phyloP scores from a whole-genome alignment of 2,329 filamentous ascomycete genomes.

The Geosmithia putterillii region DNA sequence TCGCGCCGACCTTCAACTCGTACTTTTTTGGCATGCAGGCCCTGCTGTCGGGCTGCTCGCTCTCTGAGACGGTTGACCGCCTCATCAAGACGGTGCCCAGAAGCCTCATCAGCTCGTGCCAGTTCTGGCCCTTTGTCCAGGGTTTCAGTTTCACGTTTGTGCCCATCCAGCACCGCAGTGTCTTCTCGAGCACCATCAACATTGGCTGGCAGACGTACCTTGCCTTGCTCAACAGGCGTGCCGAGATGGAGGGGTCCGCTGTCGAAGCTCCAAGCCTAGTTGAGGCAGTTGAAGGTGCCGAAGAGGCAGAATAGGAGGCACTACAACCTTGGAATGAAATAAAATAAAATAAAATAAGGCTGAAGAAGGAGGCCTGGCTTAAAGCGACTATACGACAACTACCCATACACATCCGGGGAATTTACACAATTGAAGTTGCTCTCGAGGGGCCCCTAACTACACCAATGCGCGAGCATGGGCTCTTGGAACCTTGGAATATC shows the following conservation, averaged over 20 bases:
- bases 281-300: neutral
- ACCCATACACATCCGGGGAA: too few species aligned
- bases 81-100: constrained; percentile 64
- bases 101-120: constrained; percentile 67
- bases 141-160: constrained; percentile 82
- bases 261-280: neutral
- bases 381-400: too few species aligned
- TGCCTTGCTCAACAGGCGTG: constrained; percentile 63
- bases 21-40: constrained; percentile 79
- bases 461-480: too few species aligned
- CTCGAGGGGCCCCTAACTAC: too few species aligned
- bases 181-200: constrained; percentile 69
- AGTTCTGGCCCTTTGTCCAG: constrained; percentile 80
- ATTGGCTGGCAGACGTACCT: constrained; percentile 92
- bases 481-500: too few species aligned
- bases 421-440: too few species aligned
- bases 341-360: neutral
- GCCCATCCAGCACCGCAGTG: constrained; percentile 62
- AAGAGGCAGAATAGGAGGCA: too few species aligned
- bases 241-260: constrained; percentile 34
- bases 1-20: constrained; percentile 72
- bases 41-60: constrained; percentile 54
- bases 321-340: neutral
- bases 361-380: neutral
- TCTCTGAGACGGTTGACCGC: constrained; percentile 54